Evolutionary conservation across 495 filamentous ascomycete species (phyloP).

Genomic region (Pseudoneurospora amorphoporcata): DNA sequence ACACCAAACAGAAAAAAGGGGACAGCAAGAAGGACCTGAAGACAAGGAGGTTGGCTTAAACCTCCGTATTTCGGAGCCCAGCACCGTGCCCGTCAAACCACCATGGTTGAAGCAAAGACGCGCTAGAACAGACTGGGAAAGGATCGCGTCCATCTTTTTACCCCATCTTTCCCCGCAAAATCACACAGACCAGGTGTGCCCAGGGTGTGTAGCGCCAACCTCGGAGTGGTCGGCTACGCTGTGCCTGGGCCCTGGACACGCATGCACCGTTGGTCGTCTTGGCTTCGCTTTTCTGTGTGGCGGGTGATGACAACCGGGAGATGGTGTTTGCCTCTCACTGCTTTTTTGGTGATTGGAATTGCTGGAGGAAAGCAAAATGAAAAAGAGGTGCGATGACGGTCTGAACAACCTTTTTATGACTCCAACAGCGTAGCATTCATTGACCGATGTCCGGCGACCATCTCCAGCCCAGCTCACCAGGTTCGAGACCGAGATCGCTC

Average conservation of each 20-base stretch:
- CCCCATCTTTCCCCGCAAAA: background rate
- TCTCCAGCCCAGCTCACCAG: background rate
- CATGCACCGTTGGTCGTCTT: background rate
- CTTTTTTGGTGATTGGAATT: background rate
- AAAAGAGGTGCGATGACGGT: background rate
- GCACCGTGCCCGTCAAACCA: background rate
- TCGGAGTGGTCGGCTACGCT: background rate
- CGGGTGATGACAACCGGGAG: background rate
- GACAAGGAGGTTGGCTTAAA: background rate
- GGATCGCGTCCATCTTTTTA: background rate
- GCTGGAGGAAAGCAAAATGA: background rate
- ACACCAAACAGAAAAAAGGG: background rate
- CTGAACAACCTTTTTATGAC: background rate
- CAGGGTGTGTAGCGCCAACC: background rate
- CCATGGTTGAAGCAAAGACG: background rate
- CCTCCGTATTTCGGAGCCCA: background rate
- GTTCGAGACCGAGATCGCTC: background rate
- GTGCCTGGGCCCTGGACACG: too few species aligned
- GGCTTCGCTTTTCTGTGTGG: background rate
- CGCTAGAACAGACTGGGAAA: background rate
- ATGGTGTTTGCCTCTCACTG: background rate
- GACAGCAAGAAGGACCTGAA: background rate
- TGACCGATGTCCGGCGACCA: background rate
- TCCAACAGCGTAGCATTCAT: background rate
- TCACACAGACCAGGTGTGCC: background rate